Base-by-base conservation (phyloP, 2,329 filamentous ascomycete genomes). In the Cercospora sp. region DNA sequence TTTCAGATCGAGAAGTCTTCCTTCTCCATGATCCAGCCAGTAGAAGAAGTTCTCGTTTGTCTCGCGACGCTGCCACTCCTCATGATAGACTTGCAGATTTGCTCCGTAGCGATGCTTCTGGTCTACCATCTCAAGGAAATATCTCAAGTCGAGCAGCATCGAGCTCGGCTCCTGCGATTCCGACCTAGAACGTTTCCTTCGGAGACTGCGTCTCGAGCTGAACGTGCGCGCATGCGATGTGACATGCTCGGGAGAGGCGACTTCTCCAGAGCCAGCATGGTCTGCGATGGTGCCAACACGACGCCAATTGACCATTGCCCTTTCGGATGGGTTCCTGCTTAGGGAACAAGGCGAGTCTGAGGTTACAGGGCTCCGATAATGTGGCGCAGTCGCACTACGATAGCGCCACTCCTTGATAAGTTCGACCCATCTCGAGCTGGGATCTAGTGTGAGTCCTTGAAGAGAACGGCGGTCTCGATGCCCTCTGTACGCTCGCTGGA, bases 21-120 rank as follows among this genome's bases (percentile, higher is more conserved):
- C 94, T 51, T 89, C 89, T 6, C 93, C 94, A 62, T 91, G 84
- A 77, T 97, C 93, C 0, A 97, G 84, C 62, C 93, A 97, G 80
- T 93, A 93, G 78, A 97, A 97, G 84, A 94, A 97, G 76, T 94
- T 96, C 77, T 97, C 89, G 3, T 88, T 87, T 0, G 92, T 94
- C 24, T 90, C 83, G 0, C 87, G 83, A 67, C 86, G 87, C 78
- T 92, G 92, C 94, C 93, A 97, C 71, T 90, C 87, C 68, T 89
- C 87, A 75, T 97, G 94, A 74, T 97, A 97, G 32, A 87, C 86
- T 32, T 91, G 86, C 59, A 97, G 80, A 73, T 95, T 96, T 55
- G 89, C 89, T 3, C 93, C 93, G 75, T 97, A 95, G 1, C 93
- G 88, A 77, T 97, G 94, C 79, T 95, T 94, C 34, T 88, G 81